Base-by-base conservation (phyloP, 1,284 basidiomycete genomes). In the Phenoliferia sp. region DNA sequence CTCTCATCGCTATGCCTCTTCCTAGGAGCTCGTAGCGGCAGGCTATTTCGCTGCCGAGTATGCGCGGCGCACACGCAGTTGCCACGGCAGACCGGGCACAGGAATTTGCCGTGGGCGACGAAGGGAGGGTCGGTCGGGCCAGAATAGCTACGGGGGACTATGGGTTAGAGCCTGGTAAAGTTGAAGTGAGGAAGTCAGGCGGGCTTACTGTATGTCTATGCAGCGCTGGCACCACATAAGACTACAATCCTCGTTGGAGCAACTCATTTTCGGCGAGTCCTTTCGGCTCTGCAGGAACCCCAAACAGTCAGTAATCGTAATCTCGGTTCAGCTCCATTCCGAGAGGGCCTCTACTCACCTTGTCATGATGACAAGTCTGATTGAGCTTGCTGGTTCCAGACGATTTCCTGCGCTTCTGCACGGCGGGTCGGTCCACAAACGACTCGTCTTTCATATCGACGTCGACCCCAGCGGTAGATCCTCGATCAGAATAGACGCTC, bases 151-250 rank as follows among this genome's bases (percentile, higher is more conserved):
- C 6, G 62, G 16, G 9, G 16, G 33, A 29, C 39, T 22, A 22
- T 44, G 16, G n/a, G 57, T 60, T 31, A 56, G 62, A 28, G 19
- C 19, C n/a, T 7, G 5, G 10, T 19, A 22, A 36, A 34, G n/a
- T 0, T 29, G 32, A 58, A 29, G 62, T 39, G 17, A 15, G n/a
- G 16, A 17, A 32, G n/a, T n/a, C n/a, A n/a, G 28, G n/a, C 22
- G n/a, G 28, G 67, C 70, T 57, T n/a, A 72, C 70, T 64, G 44
- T 35, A 68, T 68, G 17, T 64, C 58, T 59, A 72, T 44, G 48
- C 70, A 72, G 9, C 29, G 19, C 19, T 64, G 57, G 64, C 70
- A 72, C 70, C 70, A 72, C 9, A 68, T 44, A 3, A 67, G 67
- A 31, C 39, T 58, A 56, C 70, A 72, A 31, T 61, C 62, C 3